A percentile compares a stretch with the other conserved stretches of the same genome.
These are phyloP conservation scores for Cicer arietinum DNA, from an alignment of 306 rosid genomes.

Conservation along the genomic window DNA sequence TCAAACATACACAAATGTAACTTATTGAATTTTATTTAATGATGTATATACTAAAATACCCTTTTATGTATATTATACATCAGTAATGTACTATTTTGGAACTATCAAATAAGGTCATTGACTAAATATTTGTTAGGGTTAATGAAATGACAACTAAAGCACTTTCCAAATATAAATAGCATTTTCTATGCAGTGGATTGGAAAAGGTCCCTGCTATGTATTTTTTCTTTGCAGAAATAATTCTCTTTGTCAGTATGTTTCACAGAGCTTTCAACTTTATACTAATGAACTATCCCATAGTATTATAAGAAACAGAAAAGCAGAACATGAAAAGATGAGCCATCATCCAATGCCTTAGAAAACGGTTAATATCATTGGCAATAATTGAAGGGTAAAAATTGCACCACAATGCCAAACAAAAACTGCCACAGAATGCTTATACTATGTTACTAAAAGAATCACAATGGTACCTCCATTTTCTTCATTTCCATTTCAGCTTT, in stretches of 20 bases:
- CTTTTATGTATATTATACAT: too few species aligned
- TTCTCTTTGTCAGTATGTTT: conserved; percentile 47
- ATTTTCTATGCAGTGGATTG: conserved; percentile 28
- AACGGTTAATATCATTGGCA: conserved; percentile 38
- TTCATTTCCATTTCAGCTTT: conserved; percentile 95
- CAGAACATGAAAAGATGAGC: conserved; percentile 49
- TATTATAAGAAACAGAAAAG: not conserved
- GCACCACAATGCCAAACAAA: conserved; percentile 34
- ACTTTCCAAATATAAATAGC: not conserved
- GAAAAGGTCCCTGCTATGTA: conserved; percentile 37
- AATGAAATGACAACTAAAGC: conserved; percentile 22
- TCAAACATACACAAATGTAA: too few species aligned
- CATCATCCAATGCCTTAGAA: conserved; percentile 24
- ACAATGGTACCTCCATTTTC: conserved; percentile 82
- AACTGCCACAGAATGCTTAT: not conserved
- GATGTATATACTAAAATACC: too few species aligned
- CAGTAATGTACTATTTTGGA: conserved; percentile 28
- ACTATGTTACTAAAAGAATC: not conserved
- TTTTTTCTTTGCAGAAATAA: conserved; percentile 45
- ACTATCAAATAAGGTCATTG: conserved; percentile 28
- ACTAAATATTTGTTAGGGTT: conserved; percentile 26
- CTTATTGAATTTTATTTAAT: too few species aligned
- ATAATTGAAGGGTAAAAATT: not conserved
- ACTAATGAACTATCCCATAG: conserved; percentile 9
- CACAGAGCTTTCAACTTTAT: conserved; percentile 41